Evolutionary conservation across 139 green algal species (phyloP).

Genomic region (Auxenochlorella protothecoides): DNA sequence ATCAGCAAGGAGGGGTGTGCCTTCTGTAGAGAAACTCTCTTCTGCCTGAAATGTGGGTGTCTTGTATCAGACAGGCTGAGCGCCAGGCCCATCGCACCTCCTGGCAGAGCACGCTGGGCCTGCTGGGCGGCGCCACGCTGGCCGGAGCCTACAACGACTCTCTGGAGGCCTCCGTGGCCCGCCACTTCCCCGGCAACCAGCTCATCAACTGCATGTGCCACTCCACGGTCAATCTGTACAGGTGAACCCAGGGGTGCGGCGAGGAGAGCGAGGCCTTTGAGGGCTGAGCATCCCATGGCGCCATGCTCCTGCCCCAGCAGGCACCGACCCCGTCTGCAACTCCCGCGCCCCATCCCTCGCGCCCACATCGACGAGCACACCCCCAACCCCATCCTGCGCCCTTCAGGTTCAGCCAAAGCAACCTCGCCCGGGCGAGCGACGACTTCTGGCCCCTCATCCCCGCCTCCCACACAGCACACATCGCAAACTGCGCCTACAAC

Average conservation of each 20-base stretch:
- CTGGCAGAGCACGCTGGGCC: conserved; percentile 38
- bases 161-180: conserved; percentile 59
- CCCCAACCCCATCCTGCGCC: too few species aligned
- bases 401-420: background rate
- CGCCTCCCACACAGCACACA: conserved; percentile 70
- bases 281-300: too few species aligned
- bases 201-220: conserved; percentile 98
- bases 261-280: too few species aligned
- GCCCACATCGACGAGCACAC: too few species aligned
- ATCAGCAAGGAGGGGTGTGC: too few species aligned
- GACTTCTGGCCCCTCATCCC: conserved; percentile 55
- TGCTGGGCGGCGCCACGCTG: conserved; percentile 44
- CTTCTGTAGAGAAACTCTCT: too few species aligned
- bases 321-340: conserved; percentile 25
- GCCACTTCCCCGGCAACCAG: conserved; percentile 81
- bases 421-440: background rate
- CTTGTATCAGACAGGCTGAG: too few species aligned
- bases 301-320: too few species aligned
- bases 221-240: conserved; percentile 54
- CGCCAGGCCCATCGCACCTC: background rate
- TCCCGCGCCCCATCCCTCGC: conserved; percentile 20
- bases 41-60: too few species aligned
- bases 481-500: conserved; percentile 79
- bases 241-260: too few species aligned
- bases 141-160: conserved; percentile 42